Evolutionary conservation across 2,329 filamentous ascomycete species (phyloP).

Genomic region (Phoma sp.): DNA sequence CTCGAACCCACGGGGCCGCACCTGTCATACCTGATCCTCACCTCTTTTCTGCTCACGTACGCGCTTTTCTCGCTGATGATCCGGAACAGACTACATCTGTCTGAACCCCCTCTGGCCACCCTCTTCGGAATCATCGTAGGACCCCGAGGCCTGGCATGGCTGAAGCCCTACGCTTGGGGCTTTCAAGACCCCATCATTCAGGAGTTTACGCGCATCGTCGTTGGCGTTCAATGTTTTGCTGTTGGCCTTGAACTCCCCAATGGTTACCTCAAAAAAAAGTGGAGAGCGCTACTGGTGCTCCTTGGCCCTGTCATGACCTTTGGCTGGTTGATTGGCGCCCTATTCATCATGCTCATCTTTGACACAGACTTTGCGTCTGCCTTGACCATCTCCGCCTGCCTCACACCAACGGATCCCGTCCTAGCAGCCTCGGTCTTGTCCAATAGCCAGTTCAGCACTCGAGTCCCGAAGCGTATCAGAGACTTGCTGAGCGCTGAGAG

Average conservation of each 20-base stretch:
- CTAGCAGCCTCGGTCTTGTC: constrained; percentile 61
- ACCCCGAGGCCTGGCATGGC: constrained; percentile 48
- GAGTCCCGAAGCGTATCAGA: constrained; percentile 59
- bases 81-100: constrained; percentile 56
- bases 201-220: constrained; percentile 53
- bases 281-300: constrained; percentile 57
- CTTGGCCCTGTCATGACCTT: constrained; percentile 61
- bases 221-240: constrained; percentile 52
- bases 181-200: constrained; percentile 51
- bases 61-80: constrained; percentile 55
- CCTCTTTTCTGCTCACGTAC: constrained; percentile 55
- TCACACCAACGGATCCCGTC: constrained; percentile 64
- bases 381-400: constrained; percentile 60
- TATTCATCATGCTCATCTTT: constrained; percentile 57
- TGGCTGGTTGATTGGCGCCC: constrained; percentile 56
- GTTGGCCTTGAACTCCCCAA: constrained; percentile 50
- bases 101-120: constrained; percentile 57
- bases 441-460: constrained; percentile 59
- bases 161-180: constrained; percentile 53
- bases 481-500: constrained; percentile 61
- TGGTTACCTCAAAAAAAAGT: constrained; percentile 58
- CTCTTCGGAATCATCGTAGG: constrained; percentile 55
- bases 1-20: constrained; percentile 56
- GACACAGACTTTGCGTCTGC: constrained; percentile 54
- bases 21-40: constrained; percentile 53